Evolutionary conservation across 2,329 filamentous ascomycete genomes (phyloP), one percentile per base, ranked within the genome.

Genomic region (Verticillium zaregamsianum): DNA sequence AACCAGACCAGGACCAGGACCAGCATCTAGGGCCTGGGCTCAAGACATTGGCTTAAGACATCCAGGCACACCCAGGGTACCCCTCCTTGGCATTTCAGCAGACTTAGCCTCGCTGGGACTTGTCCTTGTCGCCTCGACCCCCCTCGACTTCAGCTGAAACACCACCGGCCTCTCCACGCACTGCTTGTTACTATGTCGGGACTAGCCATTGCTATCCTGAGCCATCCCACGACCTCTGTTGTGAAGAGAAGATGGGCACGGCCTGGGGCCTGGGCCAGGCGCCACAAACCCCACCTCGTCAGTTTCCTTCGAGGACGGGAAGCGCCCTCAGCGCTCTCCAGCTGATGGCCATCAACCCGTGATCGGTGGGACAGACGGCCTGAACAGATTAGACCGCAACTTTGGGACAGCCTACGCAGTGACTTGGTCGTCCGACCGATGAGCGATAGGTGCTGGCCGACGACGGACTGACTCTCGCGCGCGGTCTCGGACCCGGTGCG

Each of bases 81-180:
- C 8, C 45, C n/a, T 23, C 17, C 45, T 49, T 49, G 45, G 45
- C 45, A 49, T 11, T 25, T 49, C 20, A 49, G 11, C 45, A 49
- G n/a, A 37, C 20, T 49, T 49, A 49, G 20, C n/a, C 45, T 49
- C 23, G 45, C 45, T 49, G 23, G 45, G 45, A 14, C 45, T 49
- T 49, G 45, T n/a, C n/a, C 45, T 49, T 9, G 17, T 49, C 23
- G 20, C 45, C 45, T 49, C 56, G 14, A 23, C 40, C 57, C 25
- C 39, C 20, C 57, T n/a, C 57, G 39, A 58, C 57, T 58, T 58
- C 57, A 58, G 57, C 57, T 58, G 57, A 58, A 58, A 58, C 57
- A 58, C 45, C 45, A 45, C 57, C 57, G 57, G 57, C 57, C 15
- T 58, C 57, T 32, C 57, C 37, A 58, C 40, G 57, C 37, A 45